Percentiles rank a stretch among this genome's conserved stretches.
These are phyloP conservation scores for Diaporthe capsici DNA, from an alignment of 2,329 filamentous ascomycete genomes.

Conservation along the genomic window DNA sequence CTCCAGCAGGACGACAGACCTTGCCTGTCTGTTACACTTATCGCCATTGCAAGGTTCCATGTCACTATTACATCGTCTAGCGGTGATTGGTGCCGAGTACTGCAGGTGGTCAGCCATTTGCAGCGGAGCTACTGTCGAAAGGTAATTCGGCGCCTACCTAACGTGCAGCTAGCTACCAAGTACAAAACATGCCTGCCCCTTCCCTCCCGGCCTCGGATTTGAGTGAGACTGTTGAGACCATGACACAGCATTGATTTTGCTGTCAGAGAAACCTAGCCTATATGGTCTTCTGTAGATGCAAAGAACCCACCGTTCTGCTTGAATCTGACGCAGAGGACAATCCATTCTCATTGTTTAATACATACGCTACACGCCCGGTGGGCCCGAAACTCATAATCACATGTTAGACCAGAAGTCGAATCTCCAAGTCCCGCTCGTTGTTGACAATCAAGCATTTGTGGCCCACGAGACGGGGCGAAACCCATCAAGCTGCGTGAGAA, in stretches of 20 bases:
- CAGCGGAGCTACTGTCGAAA: constrained; percentile 7
- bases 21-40: constrained; percentile 3
- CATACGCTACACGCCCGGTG: background rate
- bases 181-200: background rate
- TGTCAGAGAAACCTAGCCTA: background rate
- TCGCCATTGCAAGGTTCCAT: constrained; percentile 11
- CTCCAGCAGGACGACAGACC: background rate
- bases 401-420: constrained; percentile 10
- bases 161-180: background rate
- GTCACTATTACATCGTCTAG: constrained; percentile 10
- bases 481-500: background rate
- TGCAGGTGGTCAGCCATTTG: constrained; percentile 5
- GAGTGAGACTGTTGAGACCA: background rate
- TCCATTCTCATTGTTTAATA: background rate
- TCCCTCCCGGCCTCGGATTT: background rate
- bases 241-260: background rate
- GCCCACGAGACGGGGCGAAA: background rate
- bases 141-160: constrained; percentile 1
- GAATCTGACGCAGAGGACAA: background rate
- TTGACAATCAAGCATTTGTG: background rate
- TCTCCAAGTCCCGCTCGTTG: background rate
- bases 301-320: background rate
- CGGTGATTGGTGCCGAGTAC: constrained; percentile 7
- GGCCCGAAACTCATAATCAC: constrained; percentile 17
- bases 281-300: background rate